Evolutionary conservation across 2,329 filamentous ascomycete genomes (phyloP).

Genomic region (Cladosporium sp.): DNA sequence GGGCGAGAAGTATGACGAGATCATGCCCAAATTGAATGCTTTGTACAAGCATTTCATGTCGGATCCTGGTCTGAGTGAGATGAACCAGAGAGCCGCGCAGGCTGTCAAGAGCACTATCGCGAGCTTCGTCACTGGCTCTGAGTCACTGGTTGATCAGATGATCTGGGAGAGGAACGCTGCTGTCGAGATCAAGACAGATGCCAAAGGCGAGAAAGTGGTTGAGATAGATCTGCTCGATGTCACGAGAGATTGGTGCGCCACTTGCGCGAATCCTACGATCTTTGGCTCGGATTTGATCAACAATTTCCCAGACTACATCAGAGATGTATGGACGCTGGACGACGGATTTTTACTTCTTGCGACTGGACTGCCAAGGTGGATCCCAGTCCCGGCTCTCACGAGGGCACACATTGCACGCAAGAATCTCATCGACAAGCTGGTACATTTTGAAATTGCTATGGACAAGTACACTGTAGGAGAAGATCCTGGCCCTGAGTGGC

Average conservation of each 20-base stretch:
- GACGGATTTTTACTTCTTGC: conserved; percentile 51
- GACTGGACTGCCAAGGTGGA: conserved; percentile 53
- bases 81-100: conserved; percentile 35
- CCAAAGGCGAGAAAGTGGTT: conserved; percentile 41
- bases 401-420: conserved; percentile 41
- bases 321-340: conserved; percentile 55
- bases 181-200: conserved; percentile 35
- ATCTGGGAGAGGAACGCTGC: conserved; percentile 57
- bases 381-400: conserved; percentile 49
- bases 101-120: conserved; percentile 45
- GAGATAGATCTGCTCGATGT: conserved; percentile 52
- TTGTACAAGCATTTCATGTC: conserved; percentile 43
- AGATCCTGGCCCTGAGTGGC: conserved; percentile 31
- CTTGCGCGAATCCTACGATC: conserved; percentile 46
- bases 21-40: conserved; percentile 31
- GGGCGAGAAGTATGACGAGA: conserved; percentile 34
- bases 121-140: conserved; percentile 56
- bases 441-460: conserved; percentile 28
- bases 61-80: conserved; percentile 43
- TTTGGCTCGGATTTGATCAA: conserved; percentile 50
- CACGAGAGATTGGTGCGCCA: conserved; percentile 55
- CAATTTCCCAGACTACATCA: conserved; percentile 50
- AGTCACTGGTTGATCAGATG: conserved; percentile 58
- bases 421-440: conserved; percentile 24
- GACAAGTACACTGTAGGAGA: conserved; percentile 28